phyloP scores from a whole-genome alignment of 805 yeast species.

The Wickerhamiella kazuoi region DNA sequence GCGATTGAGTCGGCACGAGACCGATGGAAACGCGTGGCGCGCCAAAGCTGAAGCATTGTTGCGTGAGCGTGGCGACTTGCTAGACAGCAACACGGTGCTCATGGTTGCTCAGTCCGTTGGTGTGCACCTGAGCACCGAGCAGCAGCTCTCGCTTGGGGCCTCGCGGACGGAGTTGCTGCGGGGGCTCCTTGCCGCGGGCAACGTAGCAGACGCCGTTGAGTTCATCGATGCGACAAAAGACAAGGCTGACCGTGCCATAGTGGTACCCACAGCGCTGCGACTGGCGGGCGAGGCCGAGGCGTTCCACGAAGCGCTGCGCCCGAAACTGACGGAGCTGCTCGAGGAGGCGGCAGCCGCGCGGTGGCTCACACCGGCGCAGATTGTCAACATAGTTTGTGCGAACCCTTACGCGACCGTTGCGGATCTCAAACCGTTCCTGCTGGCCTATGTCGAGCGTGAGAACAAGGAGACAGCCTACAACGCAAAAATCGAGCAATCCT shows the following conservation, averaged over 20 bases:
- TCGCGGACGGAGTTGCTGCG: conserved; percentile 50
- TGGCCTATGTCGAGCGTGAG: conserved; percentile 41
- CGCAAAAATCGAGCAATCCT: conserved; percentile 44
- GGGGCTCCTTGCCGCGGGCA: conserved; percentile 39
- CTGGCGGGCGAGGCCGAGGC: neutral
- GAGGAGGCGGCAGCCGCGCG: conserved; percentile 33
- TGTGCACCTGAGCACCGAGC: conserved; percentile 12
- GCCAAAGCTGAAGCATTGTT: conserved; percentile 42
- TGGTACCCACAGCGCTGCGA: neutral
- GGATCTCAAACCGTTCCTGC: conserved; percentile 47
- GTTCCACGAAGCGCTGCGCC: conserved; percentile 34
- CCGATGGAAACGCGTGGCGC: conserved; percentile 41
- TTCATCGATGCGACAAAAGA: conserved; percentile 28
- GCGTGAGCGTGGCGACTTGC: conserved; percentile 27
- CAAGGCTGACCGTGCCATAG: neutral
- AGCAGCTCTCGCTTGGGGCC: conserved; percentile 18
- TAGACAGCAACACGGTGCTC: conserved; percentile 37
- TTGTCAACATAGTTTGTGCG: conserved; percentile 48
- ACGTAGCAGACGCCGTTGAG: conserved; percentile 38
- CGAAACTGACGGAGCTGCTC: conserved; percentile 34
- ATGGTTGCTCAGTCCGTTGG: conserved; percentile 17
- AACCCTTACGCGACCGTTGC: conserved; percentile 55
- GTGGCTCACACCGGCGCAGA: conserved; percentile 54
- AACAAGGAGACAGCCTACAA: conserved; percentile 53
- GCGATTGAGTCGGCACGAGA: conserved; percentile 21